Evolutionary conservation across 2,329 filamentous ascomycete genomes (phyloP), one percentile per base, ranked within the genome.

Genomic region (Elsinoe fawcettii): DNA sequence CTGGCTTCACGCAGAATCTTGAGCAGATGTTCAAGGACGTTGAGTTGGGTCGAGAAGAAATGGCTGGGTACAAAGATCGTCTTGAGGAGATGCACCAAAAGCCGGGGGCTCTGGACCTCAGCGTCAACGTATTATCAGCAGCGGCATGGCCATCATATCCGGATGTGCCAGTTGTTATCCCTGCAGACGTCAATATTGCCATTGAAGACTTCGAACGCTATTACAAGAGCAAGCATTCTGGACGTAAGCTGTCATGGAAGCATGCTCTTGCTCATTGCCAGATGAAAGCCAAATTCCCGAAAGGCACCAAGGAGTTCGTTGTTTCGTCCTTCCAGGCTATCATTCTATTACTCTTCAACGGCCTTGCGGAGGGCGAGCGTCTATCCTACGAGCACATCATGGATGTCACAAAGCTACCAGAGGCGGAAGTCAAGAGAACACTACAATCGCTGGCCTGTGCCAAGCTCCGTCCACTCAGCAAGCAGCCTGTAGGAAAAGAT

Each of bases 11-110:
- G 0, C 91, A 96, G 68, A 99, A 99, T 66, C 78, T 99, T 0
- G 95, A 99, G 72, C 89, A 92, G 61, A 99, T 99, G 93, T 99
- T 99, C 77, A 96, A 95, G 71, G 93, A 99, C 67, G 90, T 97
- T 71, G 91, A 96, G 68, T 80, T 96, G 18, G 88, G 88, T 11
- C 87, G 87, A 60, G 93, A 97, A 65, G 92, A 97, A 69, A 95
- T 97, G 86, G 74, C 80, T n/a, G 83, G 87, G 0, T 99, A 95
- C 74, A 93, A 87, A 70, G 75, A 80, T 72, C 70, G 90, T 71
- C 74, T 80, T 47, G 78, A 82, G 60, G 79, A 81, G 73, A 77
- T 80, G 14, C 49, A 69, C 2, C 65, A 69, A 37, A 70, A 68
- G 60, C 78, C 79, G 54, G 79, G 79, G 56, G 82, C 78, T 1